These are phyloP conservation scores for Coemansia sp. DNA, from an alignment of 192 early-diverging fungal species.

Conservation along the genomic window DNA sequence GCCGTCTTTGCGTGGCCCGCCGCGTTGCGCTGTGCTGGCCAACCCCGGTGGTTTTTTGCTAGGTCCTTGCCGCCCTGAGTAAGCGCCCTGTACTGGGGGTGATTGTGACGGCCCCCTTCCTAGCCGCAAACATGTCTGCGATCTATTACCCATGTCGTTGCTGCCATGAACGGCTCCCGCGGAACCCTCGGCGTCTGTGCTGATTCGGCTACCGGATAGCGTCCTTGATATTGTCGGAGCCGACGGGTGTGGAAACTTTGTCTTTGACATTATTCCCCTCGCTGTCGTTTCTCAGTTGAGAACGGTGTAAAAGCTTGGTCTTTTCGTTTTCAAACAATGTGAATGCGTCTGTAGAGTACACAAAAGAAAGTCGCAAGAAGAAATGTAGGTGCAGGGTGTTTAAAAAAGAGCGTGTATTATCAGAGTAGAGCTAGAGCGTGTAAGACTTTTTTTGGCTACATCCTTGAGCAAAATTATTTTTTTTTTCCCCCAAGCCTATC, in stretches of 20 bases:
- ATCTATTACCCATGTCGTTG: neutral
- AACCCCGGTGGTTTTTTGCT: neutral
- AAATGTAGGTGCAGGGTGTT: neutral
- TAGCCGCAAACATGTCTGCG: neutral
- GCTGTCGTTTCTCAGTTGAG: neutral
- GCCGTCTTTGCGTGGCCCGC: neutral
- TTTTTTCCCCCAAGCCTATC: neutral
- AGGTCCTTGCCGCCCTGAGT: neutral
- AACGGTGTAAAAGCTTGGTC: neutral
- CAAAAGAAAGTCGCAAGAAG: neutral
- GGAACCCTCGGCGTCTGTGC: neutral
- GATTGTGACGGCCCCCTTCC: neutral
- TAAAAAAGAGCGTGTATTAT: neutral
- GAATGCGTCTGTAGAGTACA: neutral
- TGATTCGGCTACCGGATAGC: neutral
- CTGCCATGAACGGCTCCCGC: neutral
- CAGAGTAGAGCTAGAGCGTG: neutral
- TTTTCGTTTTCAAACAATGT: neutral
- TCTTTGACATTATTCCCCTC: slow-evolving; percentile 30
- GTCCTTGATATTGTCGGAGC: slow-evolving; percentile 46
- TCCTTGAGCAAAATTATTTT: neutral
- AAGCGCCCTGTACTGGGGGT: neutral
- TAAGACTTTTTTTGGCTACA: neutral
- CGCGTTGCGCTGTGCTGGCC: neutral
- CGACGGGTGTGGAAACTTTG: slow-evolving; percentile 51